These are phyloP conservation scores for Aureobasidium sp. DNA, from an alignment of 2,329 filamentous ascomycete genomes.

Conservation along the genomic window DNA sequence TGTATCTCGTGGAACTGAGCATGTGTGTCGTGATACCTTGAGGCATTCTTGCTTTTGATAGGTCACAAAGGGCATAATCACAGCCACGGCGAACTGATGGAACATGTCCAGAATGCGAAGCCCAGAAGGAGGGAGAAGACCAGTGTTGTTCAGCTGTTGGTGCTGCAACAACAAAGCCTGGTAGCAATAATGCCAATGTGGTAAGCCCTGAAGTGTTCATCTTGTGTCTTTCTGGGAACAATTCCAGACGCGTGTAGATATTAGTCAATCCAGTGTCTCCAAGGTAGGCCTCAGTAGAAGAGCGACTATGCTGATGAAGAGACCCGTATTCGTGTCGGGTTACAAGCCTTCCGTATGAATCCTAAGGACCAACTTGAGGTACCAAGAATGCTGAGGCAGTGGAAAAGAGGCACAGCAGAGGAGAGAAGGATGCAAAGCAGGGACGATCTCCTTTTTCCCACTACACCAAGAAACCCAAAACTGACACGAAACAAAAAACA, in stretches of 20 bases:
- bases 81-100: background rate
- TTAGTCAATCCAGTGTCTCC: background rate
- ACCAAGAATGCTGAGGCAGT: background rate
- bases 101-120: background rate
- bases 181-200: background rate
- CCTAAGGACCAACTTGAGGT: background rate
- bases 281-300: background rate
- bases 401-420: conserved; percentile 2
- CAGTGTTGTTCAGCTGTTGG: conserved; percentile 1
- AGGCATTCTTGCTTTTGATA: conserved; percentile 1
- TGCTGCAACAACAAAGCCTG: background rate
- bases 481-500: background rate
- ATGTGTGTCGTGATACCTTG: background rate
- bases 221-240: background rate
- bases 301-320: background rate
- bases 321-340: background rate
- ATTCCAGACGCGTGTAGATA: background rate
- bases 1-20: background rate
- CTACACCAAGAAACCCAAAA: background rate
- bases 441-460: background rate
- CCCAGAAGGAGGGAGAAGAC: conserved; percentile 7
- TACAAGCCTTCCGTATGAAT: background rate
- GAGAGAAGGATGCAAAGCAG: conserved; percentile 2
- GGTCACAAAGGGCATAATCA: conserved; percentile 1
- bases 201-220: background rate